These are phyloP conservation scores for Pythium utonaiense DNA, from an alignment of 352 stramenopile genomes.

Conservation along the genomic window DNA sequence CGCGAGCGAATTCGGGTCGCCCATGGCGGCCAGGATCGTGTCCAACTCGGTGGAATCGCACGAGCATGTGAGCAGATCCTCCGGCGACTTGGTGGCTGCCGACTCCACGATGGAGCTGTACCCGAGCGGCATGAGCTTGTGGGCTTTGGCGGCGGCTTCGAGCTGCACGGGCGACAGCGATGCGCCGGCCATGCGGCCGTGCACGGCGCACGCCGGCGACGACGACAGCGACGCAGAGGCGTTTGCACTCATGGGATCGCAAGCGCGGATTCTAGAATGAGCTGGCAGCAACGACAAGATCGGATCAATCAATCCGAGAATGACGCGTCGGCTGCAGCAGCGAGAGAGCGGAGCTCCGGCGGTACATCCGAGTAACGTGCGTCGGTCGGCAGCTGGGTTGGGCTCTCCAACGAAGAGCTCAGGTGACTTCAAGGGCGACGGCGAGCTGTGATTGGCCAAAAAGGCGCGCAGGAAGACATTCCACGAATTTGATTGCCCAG, in stretches of 20 bases:
- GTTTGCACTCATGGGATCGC: background rate
- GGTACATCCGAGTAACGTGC: background rate
- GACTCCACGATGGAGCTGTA: background rate
- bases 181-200: background rate
- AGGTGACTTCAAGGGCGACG: background rate
- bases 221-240: background rate
- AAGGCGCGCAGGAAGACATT: background rate
- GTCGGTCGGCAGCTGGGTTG: background rate
- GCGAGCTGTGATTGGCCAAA: background rate
- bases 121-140: background rate
- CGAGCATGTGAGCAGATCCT: conserved; percentile 13
- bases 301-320: background rate
- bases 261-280: background rate
- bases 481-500: background rate
- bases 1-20: background rate
- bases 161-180: background rate
- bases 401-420: too few relatives aligned
- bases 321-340: background rate
- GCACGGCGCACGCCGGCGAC: background rate
- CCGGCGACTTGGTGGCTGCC: background rate
- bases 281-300: too few relatives aligned
- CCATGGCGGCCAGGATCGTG: conserved; percentile 10
- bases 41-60: conserved; percentile 17
- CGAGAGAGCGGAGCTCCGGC: background rate
- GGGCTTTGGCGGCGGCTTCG: background rate